Evolutionary conservation across 352 stramenopile species (phyloP).

Genomic region (Pelagophyceae sp.): DNA sequence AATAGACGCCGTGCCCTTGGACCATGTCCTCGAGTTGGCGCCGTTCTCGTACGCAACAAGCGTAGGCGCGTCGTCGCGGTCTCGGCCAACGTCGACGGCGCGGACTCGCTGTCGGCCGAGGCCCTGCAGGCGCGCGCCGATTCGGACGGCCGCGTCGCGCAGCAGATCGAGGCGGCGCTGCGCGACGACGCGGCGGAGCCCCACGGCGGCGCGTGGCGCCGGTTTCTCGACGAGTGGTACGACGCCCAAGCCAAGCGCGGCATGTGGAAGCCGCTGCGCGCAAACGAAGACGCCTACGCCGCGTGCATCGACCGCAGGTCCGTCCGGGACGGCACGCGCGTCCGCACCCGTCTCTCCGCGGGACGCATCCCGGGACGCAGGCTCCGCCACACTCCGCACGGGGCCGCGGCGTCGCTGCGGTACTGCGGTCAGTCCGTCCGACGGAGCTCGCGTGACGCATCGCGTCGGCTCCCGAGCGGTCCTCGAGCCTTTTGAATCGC

Average conservation of each 20-base stretch:
- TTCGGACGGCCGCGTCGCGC: background rate
- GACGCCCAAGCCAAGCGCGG: background rate
- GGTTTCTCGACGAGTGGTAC: slow-evolving; percentile 18
- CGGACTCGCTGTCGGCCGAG: background rate
- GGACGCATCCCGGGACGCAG: too few species aligned
- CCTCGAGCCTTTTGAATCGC: too few species aligned
- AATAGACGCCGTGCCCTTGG: too few species aligned
- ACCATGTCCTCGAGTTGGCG: too few species aligned
- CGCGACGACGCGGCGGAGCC: too few species aligned
- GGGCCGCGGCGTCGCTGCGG: background rate
- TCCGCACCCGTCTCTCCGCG: too few species aligned
- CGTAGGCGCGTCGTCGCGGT: background rate
- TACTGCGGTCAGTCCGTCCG: too few species aligned
- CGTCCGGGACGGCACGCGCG: too few species aligned
- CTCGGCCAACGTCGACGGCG: background rate
- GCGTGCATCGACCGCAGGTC: background rate
- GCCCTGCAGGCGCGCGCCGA: background rate
- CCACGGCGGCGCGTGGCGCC: background rate
- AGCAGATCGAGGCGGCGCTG: background rate
- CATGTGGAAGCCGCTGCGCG: background rate
- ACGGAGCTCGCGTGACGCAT: too few species aligned
- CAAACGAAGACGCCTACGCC: background rate
- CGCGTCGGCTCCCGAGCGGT: too few species aligned
- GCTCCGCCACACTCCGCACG: background rate
- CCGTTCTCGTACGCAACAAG: background rate